These are phyloP conservation scores for Fusarium avenaceum DNA, from an alignment of 2,329 filamentous ascomycete genomes.

Conservation along the genomic window DNA sequence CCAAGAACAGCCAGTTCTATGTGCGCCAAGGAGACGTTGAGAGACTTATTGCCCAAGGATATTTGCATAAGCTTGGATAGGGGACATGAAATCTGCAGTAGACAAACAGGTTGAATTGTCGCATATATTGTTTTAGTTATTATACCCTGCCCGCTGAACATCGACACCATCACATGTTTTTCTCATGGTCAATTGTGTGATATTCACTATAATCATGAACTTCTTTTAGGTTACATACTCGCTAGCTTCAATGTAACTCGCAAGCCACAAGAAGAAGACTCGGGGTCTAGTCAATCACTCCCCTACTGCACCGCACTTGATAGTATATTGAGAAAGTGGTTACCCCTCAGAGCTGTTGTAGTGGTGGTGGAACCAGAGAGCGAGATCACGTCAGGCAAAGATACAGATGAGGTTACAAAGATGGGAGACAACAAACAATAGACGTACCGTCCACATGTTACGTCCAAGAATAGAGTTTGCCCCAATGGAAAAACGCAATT, in stretches of 20 bases:
- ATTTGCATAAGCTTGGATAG: slow-evolving; percentile 90
- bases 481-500: not conserved
- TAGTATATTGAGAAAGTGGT: not conserved
- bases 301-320: not conserved
- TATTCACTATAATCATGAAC: not conserved
- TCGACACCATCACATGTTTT: slow-evolving; percentile 25
- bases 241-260: slow-evolving; percentile 2
- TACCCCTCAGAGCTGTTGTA: slow-evolving; percentile 13
- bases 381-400: slow-evolving; percentile 9
- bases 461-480: slow-evolving; percentile 3
- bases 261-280: slow-evolving; percentile 17
- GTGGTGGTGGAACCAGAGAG: slow-evolving; percentile 16
- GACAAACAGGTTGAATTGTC: not conserved
- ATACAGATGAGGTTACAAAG: not conserved
- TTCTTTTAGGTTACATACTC: not conserved
- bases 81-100: not conserved
- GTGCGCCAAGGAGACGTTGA: slow-evolving; percentile 97
- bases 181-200: not conserved
- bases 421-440: slow-evolving; percentile 1
- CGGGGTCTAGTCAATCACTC: not conserved
- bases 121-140: slow-evolving; percentile 21
- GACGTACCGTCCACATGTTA: not conserved
- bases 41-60: slow-evolving; percentile 91
- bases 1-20: slow-evolving; percentile 98
- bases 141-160: slow-evolving; percentile 33